Conservation (phyloP, 1,139 yeast genomes). For the Torulaspora globosa region DNA sequence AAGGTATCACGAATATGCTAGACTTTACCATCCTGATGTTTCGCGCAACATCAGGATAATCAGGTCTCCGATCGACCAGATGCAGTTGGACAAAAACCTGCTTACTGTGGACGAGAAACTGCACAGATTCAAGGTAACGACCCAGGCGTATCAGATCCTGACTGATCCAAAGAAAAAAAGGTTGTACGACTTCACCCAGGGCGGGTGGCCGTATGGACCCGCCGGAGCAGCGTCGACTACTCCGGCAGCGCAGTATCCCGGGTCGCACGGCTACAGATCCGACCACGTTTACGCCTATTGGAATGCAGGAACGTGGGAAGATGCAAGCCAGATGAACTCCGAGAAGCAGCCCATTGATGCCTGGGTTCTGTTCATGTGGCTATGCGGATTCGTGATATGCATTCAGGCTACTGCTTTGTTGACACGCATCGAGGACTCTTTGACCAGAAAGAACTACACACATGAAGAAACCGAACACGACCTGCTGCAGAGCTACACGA, state of each 20-base stretch:
- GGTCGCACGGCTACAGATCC: slow-evolving; percentile 27
- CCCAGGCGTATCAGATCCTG: slow-evolving; percentile 69
- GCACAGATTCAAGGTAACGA: slow-evolving; percentile 63
- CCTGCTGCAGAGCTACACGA: slow-evolving; percentile 46
- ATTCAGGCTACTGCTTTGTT: slow-evolving; percentile 42
- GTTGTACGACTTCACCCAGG: slow-evolving; percentile 44
- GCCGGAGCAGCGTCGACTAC: slow-evolving; percentile 13
- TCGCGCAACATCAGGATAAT: slow-evolving; percentile 36
- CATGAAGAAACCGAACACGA: slow-evolving; percentile 49
- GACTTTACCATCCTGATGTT: slow-evolving; percentile 84
- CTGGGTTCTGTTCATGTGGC: slow-evolving; percentile 27
- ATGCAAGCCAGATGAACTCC: slow-evolving; percentile 36
- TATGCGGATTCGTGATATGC: slow-evolving; percentile 31
- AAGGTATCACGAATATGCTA: slow-evolving; percentile 62
- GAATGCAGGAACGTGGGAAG: slow-evolving; percentile 75
- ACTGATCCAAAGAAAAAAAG: slow-evolving; percentile 50
- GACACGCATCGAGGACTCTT: slow-evolving; percentile 33
- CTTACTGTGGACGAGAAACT: slow-evolving; percentile 44
- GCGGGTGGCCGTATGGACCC: slow-evolving; percentile 39
- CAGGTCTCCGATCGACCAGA: slow-evolving; percentile 12
- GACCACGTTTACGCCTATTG: slow-evolving; percentile 43
- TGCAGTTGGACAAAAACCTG: slow-evolving; percentile 19
- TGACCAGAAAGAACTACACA: slow-evolving; percentile 30
- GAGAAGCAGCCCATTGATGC: slow-evolving; percentile 30
- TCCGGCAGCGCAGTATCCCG: slow-evolving; percentile 26